Conservation (phyloP, 495 filamentous ascomycete species). For the Penicillium cosmopolitanum region DNA sequence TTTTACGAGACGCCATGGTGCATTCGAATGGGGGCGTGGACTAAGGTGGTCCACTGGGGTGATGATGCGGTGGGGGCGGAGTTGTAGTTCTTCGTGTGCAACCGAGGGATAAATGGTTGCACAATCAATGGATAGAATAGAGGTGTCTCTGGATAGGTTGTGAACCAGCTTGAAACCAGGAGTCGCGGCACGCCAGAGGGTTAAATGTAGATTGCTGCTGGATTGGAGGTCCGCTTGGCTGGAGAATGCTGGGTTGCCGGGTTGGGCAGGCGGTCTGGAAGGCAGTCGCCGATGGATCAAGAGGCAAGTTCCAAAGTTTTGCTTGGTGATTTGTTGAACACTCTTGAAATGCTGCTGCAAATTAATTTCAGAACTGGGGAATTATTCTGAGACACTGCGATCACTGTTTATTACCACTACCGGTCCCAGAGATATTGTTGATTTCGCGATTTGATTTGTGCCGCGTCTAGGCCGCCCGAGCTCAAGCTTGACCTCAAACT, state of each 20-base stretch:
- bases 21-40: constrained; percentile 25
- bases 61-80: constrained; percentile 22
- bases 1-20: constrained; percentile 89
- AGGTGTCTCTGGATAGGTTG: constrained; percentile 14
- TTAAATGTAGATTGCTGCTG: background rate
- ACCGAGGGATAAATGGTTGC: constrained; percentile 18
- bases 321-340: too few relatives aligned
- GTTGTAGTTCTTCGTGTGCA: constrained; percentile 23
- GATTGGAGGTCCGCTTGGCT: constrained; percentile 1
- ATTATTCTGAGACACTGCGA: too few relatives aligned
- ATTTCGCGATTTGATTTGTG: too few relatives aligned
- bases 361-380: too few relatives aligned
- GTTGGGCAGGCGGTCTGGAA: constrained; percentile 33
- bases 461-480: too few relatives aligned
- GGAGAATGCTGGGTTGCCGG: constrained; percentile 32
- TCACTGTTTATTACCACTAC: too few relatives aligned
- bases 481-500: too few relatives aligned
- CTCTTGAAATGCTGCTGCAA: too few relatives aligned
- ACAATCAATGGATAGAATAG: constrained; percentile 9
- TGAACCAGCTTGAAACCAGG: constrained; percentile 20
- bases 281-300: background rate
- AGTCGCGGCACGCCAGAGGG: background rate
- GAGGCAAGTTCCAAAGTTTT: too few relatives aligned
- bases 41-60: constrained; percentile 27
- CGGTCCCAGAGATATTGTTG: too few relatives aligned